These are phyloP conservation scores for Leccinum subgranulosum DNA, from an alignment of 768 basidiomycete species.

Conservation along the genomic window DNA sequence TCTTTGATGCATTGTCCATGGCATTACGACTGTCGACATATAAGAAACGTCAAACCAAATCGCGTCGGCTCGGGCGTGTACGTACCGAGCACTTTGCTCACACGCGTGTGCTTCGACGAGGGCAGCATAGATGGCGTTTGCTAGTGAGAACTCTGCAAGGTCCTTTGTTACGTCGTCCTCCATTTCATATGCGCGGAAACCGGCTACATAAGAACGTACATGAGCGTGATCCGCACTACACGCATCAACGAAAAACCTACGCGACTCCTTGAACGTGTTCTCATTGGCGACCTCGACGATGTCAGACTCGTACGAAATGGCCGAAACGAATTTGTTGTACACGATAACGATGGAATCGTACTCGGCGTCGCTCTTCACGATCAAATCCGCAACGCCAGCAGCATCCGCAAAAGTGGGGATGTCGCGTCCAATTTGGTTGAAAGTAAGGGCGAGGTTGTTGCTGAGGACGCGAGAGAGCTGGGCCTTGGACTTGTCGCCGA, in stretches of 20 bases:
- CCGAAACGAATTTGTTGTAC: slow-evolving; percentile 85
- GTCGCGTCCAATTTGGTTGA: slow-evolving; percentile 98
- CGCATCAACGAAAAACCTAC: slow-evolving; percentile 42
- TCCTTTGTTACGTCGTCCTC: slow-evolving; percentile 96
- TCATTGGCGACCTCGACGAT: slow-evolving; percentile 78
- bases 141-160: slow-evolving; percentile 90
- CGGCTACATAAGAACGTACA: slow-evolving; percentile 43
- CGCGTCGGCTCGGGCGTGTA: not conserved
- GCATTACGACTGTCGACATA: slow-evolving; percentile 69
- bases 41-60: not conserved
- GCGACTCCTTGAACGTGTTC: slow-evolving; percentile 74
- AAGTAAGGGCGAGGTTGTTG: slow-evolving; percentile 73
- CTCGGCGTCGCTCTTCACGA: slow-evolving; percentile 78
- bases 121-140: slow-evolving; percentile 93
- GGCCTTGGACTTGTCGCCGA: slow-evolving; percentile 97
- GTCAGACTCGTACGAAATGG: slow-evolving; percentile 84
- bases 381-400: slow-evolving; percentile 88
- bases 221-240: slow-evolving; percentile 3
- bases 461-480: slow-evolving; percentile 73
- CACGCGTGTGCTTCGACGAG: slow-evolving; percentile 95
- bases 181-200: slow-evolving; percentile 95
- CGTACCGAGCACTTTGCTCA: slow-evolving; percentile 85
- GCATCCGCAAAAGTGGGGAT: slow-evolving; percentile 98
- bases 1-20: slow-evolving; percentile 99
- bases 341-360: slow-evolving; percentile 83